These are phyloP conservation scores for Blumeria graminis DNA, from an alignment of 2,329 filamentous ascomycete species.

Conservation along the genomic window DNA sequence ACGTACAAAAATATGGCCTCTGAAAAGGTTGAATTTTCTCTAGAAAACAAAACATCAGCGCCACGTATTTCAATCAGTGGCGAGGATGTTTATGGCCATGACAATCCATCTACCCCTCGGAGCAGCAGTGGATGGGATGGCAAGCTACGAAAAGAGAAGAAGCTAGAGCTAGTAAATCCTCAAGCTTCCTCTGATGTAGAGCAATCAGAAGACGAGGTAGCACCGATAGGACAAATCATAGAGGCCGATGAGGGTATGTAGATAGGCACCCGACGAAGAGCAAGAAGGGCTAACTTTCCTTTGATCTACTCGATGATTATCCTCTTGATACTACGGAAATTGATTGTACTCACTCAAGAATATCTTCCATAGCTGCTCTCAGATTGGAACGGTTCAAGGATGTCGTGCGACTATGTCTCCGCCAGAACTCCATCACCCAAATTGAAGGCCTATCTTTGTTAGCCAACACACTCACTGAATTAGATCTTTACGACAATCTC, in stretches of 20 bases:
- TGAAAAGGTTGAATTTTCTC: background rate
- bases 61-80: constrained; percentile 10
- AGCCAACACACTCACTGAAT: constrained; percentile 45
- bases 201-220: constrained; percentile 51
- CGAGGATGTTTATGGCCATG: constrained; percentile 9
- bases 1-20: too few relatives aligned
- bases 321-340: constrained; percentile 48
- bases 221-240: constrained; percentile 49
- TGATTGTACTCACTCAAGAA: constrained; percentile 67
- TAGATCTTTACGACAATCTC: constrained; percentile 93
- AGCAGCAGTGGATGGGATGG: constrained; percentile 61
- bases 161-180: constrained; percentile 45
- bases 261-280: background rate
- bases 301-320: constrained; percentile 37
- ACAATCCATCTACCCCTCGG: constrained; percentile 11
- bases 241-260: constrained; percentile 52
- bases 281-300: background rate
- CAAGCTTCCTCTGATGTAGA: constrained; percentile 69
- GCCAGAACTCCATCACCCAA: constrained; percentile 68
- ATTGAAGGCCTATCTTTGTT: constrained; percentile 51
- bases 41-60: background rate
- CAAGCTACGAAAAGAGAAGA: constrained; percentile 52
- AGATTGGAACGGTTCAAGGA: constrained; percentile 64
- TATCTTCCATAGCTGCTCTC: constrained; percentile 54
- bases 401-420: constrained; percentile 58